Evolutionary conservation across 2,329 filamentous ascomycete genomes (phyloP).

Genomic region (Pseudohalonectria lignicola): DNA sequence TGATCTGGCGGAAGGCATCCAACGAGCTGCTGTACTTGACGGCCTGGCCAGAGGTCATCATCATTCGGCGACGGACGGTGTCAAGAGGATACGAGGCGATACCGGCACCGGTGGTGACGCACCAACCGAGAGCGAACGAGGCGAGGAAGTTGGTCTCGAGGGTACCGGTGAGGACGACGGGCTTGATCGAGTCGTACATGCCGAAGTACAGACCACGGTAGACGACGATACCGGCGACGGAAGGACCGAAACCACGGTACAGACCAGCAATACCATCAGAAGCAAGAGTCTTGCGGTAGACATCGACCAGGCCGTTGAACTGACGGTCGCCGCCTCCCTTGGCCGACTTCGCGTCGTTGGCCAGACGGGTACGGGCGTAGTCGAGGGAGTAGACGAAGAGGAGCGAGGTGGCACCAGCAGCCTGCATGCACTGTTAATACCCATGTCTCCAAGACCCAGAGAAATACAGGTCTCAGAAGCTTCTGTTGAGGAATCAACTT

Average conservation of each 20-base stretch:
- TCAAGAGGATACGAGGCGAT: constrained; percentile 99
- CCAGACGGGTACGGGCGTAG: constrained; percentile 99
- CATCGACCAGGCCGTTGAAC: constrained; percentile 99
- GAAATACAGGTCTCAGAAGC: no score
- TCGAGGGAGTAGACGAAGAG: constrained; percentile 99
- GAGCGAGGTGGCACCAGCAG: constrained; percentile 98
- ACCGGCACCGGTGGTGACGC: constrained; percentile 99
- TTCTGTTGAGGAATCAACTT: constrained; percentile 39
- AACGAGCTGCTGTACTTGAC: constrained; percentile 99
- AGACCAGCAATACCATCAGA: constrained; percentile 98
- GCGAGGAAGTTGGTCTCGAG: constrained; percentile 99
- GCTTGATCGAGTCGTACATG: constrained; percentile 99
- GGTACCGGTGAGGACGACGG: constrained; percentile 80
- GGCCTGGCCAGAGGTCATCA: constrained; percentile 97
- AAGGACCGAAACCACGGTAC: constrained; percentile 99
- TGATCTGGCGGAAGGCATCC: constrained; percentile 91
- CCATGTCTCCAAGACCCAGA: no score
- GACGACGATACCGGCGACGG: constrained; percentile 96
- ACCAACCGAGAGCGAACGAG: constrained; percentile 97
- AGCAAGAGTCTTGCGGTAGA: constrained; percentile 99
- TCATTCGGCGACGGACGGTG: constrained; percentile 99
- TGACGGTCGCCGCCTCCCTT: constrained; percentile 96
- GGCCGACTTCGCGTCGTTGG: constrained; percentile 99
- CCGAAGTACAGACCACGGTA: constrained; percentile 99
- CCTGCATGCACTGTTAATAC: no score